phyloP scores from a whole-genome alignment of 139 green algal species.

The Pleodorina starrii region DNA sequence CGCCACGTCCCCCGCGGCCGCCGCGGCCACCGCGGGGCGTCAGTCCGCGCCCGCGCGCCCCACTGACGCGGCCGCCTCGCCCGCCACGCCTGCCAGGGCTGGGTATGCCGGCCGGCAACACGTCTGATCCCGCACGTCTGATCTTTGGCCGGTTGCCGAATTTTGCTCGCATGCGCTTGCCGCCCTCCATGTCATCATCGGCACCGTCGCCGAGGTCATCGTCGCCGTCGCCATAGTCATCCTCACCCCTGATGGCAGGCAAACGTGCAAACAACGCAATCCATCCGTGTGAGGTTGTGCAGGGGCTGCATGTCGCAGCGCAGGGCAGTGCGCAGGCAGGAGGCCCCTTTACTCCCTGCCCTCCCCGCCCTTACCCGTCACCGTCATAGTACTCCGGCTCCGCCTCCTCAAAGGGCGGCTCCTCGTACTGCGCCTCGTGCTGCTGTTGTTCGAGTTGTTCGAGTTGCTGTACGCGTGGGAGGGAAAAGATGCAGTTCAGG shows the following conservation, averaged over 20 bases:
- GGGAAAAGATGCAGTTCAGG: too few species aligned
- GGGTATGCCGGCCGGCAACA: conserved; percentile 10
- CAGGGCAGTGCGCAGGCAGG: too few species aligned
- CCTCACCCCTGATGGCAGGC: conserved; percentile 38
- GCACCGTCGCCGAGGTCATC: conserved; percentile 30
- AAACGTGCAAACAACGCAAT: too few species aligned
- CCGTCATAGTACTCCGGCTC: conserved; percentile 55
- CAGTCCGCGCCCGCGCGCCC: conserved; percentile 38
- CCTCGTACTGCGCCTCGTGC: conserved; percentile 35
- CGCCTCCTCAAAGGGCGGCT: conserved; percentile 42
- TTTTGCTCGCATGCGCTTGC: conserved; percentile 12
- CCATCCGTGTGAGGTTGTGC: too few species aligned
- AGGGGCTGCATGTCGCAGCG: too few species aligned
- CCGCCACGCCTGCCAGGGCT: conserved; percentile 10
- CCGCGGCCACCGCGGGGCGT: neutral
- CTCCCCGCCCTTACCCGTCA: conserved; percentile 26
- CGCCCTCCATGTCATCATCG: conserved; percentile 41
- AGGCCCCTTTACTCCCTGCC: too few species aligned
- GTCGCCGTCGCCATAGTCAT: conserved; percentile 28
- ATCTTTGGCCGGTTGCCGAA: conserved; percentile 8
- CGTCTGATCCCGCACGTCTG: conserved; percentile 36
- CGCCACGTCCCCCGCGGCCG: neutral
- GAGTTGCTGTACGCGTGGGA: neutral
- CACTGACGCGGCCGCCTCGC: conserved; percentile 19
- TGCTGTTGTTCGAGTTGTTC: conserved; percentile 39